Percentiles rank a stretch among this genome's conserved stretches.
Evolutionary conservation across 2,329 filamentous ascomycete species (phyloP).

Genomic region (Pyrenophora graminea): DNA sequence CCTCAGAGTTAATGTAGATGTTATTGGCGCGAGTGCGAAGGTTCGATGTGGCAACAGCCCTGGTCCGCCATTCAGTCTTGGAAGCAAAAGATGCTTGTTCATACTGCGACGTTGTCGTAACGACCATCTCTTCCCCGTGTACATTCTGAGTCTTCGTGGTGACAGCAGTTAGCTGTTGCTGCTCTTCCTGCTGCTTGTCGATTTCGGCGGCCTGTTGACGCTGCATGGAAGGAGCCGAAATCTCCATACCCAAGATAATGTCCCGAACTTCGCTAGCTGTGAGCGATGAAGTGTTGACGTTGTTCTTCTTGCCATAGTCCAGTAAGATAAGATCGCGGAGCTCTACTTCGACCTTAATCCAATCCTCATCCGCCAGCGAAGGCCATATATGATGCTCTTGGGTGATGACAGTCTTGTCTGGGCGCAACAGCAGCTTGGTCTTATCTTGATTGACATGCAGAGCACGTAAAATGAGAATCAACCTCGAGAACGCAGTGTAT

Average conservation of each 20-base stretch:
- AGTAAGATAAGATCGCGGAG: conserved; percentile 94
- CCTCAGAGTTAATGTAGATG: conserved; percentile 96
- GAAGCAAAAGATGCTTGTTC: conserved; percentile 97
- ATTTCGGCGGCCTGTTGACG: conserved; percentile 98
- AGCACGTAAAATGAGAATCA: conserved; percentile 90
- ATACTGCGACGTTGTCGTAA: conserved; percentile 96
- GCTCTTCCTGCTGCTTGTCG: conserved; percentile 97
- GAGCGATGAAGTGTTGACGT: conserved; percentile 95
- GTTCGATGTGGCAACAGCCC: conserved; percentile 95
- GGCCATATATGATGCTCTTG: conserved; percentile 99
- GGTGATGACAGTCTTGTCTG: conserved; percentile 97
- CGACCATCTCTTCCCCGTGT: conserved; percentile 95
- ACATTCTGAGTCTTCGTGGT: conserved; percentile 98
- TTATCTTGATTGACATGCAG: conserved; percentile 98
- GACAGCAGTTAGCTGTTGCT: conserved; percentile 92
- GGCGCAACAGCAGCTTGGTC: conserved; percentile 91
- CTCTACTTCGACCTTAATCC: conserved; percentile 99
- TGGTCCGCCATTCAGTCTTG: conserved; percentile 97
- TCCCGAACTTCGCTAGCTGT: conserved; percentile 97
- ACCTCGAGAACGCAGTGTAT: conserved; percentile 95
- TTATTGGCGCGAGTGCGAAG: conserved; percentile 93
- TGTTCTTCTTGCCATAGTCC: conserved; percentile 99
- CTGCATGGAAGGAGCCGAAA: conserved; percentile 96
- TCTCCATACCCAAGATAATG: conserved; percentile 99
- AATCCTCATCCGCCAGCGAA: conserved; percentile 88